These are phyloP conservation scores for Sorghum bicolor DNA, from an alignment of 176 grass and related monocot species.

Conservation along the genomic window DNA sequence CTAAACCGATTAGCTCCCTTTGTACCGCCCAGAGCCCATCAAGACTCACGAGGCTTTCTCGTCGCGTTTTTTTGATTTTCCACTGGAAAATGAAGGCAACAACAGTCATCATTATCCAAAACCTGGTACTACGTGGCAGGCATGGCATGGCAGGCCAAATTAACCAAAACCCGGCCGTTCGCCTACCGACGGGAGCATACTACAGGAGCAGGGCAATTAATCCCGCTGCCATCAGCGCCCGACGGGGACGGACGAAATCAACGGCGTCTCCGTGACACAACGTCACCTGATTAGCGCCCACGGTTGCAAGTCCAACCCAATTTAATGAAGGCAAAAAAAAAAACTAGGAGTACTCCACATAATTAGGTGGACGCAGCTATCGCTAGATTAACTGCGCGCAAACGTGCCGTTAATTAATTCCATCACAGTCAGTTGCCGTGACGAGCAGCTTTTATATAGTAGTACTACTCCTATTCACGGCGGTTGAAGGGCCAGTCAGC, in stretches of 20 bases:
- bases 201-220: background rate
- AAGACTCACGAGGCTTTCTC: background rate
- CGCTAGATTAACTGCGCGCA: conserved; percentile 6
- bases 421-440: background rate
- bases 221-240: background rate
- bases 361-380: conserved; percentile 38
- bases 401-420: conserved; percentile 21
- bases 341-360: background rate
- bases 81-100: background rate
- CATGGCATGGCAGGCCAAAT: background rate
- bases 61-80: background rate
- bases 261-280: conserved; percentile 29
- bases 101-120: background rate
- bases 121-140: background rate
- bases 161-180: background rate
- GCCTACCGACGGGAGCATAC: background rate
- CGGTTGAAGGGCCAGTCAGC: background rate
- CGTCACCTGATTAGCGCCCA: conserved; percentile 46
- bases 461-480: too few species aligned
- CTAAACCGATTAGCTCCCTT: background rate
- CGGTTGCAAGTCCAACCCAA: conserved; percentile 15
- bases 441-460: background rate
- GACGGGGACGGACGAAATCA: background rate
- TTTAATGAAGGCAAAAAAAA: background rate
- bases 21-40: background rate